Evolutionary conservation across 345 rosid species (phyloP).

Genomic region (Salix purpurea): DNA sequence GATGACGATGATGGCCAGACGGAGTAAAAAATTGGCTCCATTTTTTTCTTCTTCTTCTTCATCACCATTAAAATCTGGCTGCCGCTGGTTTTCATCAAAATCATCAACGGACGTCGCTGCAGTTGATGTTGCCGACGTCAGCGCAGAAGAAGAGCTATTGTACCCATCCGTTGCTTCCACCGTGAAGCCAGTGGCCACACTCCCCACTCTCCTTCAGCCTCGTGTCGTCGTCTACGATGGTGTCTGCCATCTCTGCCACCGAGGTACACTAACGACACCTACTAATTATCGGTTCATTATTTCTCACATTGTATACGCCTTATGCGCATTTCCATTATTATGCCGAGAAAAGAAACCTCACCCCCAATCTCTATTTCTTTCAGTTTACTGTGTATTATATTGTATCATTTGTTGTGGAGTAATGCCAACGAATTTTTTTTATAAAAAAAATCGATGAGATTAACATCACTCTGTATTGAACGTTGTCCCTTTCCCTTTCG

Average conservation of each 20-base stretch:
- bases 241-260: conserved; percentile 94
- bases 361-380: too few relatives aligned
- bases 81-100: too few relatives aligned
- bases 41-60: background rate
- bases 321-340: background rate
- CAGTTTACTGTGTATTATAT: too few relatives aligned
- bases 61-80: conserved; percentile 14
- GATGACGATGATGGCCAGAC: background rate
- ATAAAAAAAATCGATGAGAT: too few relatives aligned
- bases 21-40: background rate
- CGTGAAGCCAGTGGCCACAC: conserved; percentile 22
- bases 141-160: conserved; percentile 25
- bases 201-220: conserved; percentile 66
- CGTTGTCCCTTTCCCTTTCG: too few relatives aligned
- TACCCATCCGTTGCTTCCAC: conserved; percentile 35
- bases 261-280: conserved; percentile 40
- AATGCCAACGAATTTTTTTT: too few relatives aligned
- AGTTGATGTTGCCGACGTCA: conserved; percentile 33
- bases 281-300: background rate
- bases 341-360: too few relatives aligned
- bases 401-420: too few relatives aligned
- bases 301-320: background rate
- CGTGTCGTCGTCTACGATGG: conserved; percentile 91
- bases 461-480: too few relatives aligned
- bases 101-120: conserved; percentile 28